A percentile compares a stretch with the other conserved stretches of the same genome.
Conservation (phyloP, 2,329 filamentous ascomycete species). For the Calonectria multiphialidica region DNA sequence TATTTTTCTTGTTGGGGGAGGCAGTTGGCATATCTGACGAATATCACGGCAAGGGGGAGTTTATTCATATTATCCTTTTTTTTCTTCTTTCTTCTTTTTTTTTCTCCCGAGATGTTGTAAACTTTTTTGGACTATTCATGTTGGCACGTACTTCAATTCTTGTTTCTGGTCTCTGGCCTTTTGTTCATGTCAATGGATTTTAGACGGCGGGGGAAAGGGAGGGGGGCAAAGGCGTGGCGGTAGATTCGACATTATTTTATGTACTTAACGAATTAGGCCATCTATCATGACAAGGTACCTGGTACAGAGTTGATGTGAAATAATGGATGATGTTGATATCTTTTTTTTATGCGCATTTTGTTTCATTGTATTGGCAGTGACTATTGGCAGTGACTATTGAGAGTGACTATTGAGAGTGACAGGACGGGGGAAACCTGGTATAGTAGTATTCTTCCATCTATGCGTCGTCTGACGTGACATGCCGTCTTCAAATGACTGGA, state of each 20-base stretch:
- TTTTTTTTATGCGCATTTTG: background rate
- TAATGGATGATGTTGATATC: background rate
- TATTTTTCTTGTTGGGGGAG: background rate
- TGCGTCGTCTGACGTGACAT: too few species aligned
- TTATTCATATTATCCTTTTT: background rate
- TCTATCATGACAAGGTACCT: background rate
- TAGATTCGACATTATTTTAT: background rate
- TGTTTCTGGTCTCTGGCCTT: background rate
- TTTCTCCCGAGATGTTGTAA: background rate
- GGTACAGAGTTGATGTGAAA: background rate
- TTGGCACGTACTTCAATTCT: slow-evolving; percentile 23
- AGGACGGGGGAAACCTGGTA: too few species aligned
- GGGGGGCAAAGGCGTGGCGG: background rate
- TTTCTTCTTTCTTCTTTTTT: slow-evolving; percentile 9
- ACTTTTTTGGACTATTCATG: background rate
- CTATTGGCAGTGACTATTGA: background rate
- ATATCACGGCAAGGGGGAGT: slow-evolving; percentile 19
- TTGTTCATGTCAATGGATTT: background rate
- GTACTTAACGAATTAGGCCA: background rate
- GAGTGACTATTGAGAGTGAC: too few species aligned
- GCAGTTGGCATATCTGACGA: slow-evolving; percentile 21
- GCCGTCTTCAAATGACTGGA: too few species aligned
- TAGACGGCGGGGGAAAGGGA: background rate
- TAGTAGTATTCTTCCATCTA: too few species aligned
- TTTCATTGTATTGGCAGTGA: background rate